phyloP scores from a whole-genome alignment of 768 basidiomycete genomes.

The Mycena filopes region DNA sequence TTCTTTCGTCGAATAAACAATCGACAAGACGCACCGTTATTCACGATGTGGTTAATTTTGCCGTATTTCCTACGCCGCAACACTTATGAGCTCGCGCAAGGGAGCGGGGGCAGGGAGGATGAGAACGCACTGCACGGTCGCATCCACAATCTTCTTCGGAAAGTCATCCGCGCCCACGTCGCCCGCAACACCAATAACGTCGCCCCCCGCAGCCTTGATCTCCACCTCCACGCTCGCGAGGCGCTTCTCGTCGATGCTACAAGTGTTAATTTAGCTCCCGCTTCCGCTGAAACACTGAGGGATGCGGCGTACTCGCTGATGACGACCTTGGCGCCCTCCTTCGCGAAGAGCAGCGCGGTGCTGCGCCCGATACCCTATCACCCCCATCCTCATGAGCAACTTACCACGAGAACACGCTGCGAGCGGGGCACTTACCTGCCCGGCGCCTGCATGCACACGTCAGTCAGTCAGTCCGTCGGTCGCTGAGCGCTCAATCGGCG shows the following conservation, averaged over 20 bases:
- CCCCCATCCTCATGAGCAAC: too few species aligned
- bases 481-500: too few species aligned
- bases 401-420: too few species aligned
- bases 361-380: slow-evolving; percentile 85
- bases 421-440: slow-evolving; percentile 62
- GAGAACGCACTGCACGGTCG: slow-evolving; percentile 73
- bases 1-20: too few species aligned
- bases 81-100: not conserved
- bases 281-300: slow-evolving; percentile 4
- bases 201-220: slow-evolving; percentile 78
- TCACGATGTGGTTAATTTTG: slow-evolving; percentile 88
- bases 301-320: slow-evolving; percentile 73
- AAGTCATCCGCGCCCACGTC: slow-evolving; percentile 89
- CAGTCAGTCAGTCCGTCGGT: not conserved
- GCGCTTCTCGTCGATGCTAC: slow-evolving; percentile 78
- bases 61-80: slow-evolving; percentile 69
- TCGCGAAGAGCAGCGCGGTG: slow-evolving; percentile 80
- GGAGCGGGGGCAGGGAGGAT: not conserved
- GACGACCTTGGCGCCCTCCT: slow-evolving; percentile 89
- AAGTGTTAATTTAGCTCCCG: not conserved
- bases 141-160: slow-evolving; percentile 80
- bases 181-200: slow-evolving; percentile 78
- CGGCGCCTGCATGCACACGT: slow-evolving; percentile 63
- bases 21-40: slow-evolving; percentile 71
- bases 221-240: slow-evolving; percentile 75